Evolutionary conservation across 2,329 filamentous ascomycete species (phyloP).

Genomic region (Leptodontidium sp.): DNA sequence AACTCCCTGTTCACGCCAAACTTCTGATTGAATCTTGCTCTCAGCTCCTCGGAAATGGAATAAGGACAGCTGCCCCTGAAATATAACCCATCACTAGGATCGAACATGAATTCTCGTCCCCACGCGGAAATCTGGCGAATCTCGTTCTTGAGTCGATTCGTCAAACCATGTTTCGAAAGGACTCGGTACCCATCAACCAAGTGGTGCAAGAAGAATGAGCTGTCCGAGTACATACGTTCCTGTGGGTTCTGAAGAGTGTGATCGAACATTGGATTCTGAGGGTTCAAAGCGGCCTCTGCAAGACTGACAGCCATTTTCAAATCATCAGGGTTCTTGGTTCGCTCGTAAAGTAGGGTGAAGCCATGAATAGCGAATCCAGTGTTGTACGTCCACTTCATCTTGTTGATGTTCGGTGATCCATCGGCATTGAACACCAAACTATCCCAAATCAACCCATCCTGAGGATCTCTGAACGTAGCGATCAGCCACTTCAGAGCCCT

Average conservation of each 20-base stretch:
- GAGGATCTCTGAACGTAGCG: conserved; percentile 29
- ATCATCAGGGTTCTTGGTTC: conserved; percentile 22
- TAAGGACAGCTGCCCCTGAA: conserved; percentile 36
- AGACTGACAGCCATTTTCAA: conserved; percentile 30
- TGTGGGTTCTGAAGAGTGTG: conserved; percentile 21
- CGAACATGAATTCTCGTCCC: conserved; percentile 36
- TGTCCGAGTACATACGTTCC: conserved; percentile 35
- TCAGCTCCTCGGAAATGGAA: conserved; percentile 31
- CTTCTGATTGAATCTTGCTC: conserved; percentile 30
- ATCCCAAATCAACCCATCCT: conserved; percentile 38
- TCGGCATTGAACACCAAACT: conserved; percentile 28
- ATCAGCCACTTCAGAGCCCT: conserved; percentile 28
- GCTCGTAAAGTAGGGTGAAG: conserved; percentile 30
- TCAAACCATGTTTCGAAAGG: conserved; percentile 25
- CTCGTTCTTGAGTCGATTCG: conserved; percentile 23
- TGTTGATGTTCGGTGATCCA: conserved; percentile 31
- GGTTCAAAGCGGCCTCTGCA: conserved; percentile 34
- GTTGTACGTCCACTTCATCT: conserved; percentile 39
- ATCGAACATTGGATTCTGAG: conserved; percentile 29
- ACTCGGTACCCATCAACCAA: conserved; percentile 35
- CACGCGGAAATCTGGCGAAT: conserved; percentile 32
- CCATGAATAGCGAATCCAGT: conserved; percentile 37
- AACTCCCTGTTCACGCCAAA: conserved; percentile 26
- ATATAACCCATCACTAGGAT: conserved; percentile 31
- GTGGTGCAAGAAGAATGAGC: conserved; percentile 39